Evolutionary conservation across 2,329 filamentous ascomycete species (phyloP).

Genomic region (Onygena corvina): DNA sequence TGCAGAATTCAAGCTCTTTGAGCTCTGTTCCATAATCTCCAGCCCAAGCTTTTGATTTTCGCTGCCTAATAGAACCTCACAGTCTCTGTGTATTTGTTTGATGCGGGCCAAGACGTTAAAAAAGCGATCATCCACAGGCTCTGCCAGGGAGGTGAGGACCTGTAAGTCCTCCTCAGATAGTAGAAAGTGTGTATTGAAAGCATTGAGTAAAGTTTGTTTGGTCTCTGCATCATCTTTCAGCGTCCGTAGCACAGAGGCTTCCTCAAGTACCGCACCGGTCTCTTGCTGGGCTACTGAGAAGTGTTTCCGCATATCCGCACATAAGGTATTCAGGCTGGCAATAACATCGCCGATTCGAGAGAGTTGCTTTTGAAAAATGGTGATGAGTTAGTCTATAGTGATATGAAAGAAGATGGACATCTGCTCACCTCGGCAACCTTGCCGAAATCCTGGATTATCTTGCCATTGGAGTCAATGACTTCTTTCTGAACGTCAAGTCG

Average conservation of each 20-base stretch:
- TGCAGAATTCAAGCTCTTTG: slow-evolving; percentile 71
- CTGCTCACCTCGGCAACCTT: slow-evolving; percentile 68
- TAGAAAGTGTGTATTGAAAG: slow-evolving; percentile 72
- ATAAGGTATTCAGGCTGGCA: slow-evolving; percentile 63
- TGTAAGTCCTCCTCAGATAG: slow-evolving; percentile 69
- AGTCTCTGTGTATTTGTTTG: slow-evolving; percentile 79
- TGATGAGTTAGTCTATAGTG: not conserved
- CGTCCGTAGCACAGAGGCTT: slow-evolving; percentile 60
- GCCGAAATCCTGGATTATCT: slow-evolving; percentile 78
- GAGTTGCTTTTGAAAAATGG: slow-evolving; percentile 54
- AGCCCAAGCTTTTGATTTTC: slow-evolving; percentile 80
- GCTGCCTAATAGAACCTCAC: slow-evolving; percentile 75
- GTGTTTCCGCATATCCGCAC: slow-evolving; percentile 66
- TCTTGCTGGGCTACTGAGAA: slow-evolving; percentile 63
- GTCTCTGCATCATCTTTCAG: slow-evolving; percentile 63
- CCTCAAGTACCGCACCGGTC: slow-evolving; percentile 61
- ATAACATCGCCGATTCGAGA: slow-evolving; percentile 71
- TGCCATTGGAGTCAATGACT: slow-evolving; percentile 82
- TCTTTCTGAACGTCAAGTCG: slow-evolving; percentile 79
- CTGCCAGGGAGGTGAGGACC: slow-evolving; percentile 62
- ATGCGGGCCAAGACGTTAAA: slow-evolving; percentile 65
- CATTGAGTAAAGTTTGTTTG: slow-evolving; percentile 64
- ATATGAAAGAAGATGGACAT: too few species aligned
- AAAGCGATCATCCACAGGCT: slow-evolving; percentile 75
- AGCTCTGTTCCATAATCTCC: slow-evolving; percentile 83